phyloP scores from a whole-genome alignment of 208 protist species.

The Crithidia expoeki region DNA sequence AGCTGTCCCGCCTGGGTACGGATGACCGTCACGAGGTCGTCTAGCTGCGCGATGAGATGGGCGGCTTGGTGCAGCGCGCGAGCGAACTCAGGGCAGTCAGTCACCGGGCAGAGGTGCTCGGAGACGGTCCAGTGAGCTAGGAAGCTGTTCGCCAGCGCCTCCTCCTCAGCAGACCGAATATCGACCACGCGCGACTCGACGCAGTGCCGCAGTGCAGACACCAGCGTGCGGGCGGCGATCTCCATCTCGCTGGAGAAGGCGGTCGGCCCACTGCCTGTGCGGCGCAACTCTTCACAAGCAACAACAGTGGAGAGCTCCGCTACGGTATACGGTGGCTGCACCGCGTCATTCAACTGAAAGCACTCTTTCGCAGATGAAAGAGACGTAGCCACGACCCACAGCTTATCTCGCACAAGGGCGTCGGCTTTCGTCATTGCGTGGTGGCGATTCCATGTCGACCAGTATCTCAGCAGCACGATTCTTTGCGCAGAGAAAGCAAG shows the following conservation, averaged over 20 bases:
- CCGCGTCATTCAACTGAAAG: conserved; percentile 45
- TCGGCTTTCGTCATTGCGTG: conserved; percentile 18
- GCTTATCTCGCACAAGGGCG: conserved; percentile 9
- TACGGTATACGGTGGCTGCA: conserved; percentile 45
- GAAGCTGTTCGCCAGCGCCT: conserved; percentile 29
- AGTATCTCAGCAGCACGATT: conserved; percentile 14
- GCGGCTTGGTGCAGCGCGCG: conserved; percentile 51
- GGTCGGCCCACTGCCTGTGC: background rate
- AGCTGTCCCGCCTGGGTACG: conserved; percentile 51
- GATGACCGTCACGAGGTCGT: conserved; percentile 50
- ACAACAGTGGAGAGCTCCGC: conserved; percentile 38
- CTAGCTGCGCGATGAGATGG: conserved; percentile 49
- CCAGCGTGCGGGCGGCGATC: conserved; percentile 46
- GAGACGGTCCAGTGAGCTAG: conserved; percentile 30
- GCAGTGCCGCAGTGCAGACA: conserved; percentile 48
- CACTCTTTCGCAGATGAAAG: background rate
- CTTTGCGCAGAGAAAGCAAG: conserved; percentile 4
- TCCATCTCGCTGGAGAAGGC: conserved; percentile 59
- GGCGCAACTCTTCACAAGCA: conserved; percentile 9
- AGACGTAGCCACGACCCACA: conserved; percentile 20
- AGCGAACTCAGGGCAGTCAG: conserved; percentile 40
- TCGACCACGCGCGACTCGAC: conserved; percentile 47
- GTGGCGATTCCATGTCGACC: conserved; percentile 25
- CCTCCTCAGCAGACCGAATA: conserved; percentile 34
- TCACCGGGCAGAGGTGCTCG: conserved; percentile 53